A percentile compares a stretch with the other conserved stretches of the same genome.
Evolutionary conservation across 1,284 basidiomycete species (phyloP).

Genomic region (Cryptococcus amylolentus): DNA sequence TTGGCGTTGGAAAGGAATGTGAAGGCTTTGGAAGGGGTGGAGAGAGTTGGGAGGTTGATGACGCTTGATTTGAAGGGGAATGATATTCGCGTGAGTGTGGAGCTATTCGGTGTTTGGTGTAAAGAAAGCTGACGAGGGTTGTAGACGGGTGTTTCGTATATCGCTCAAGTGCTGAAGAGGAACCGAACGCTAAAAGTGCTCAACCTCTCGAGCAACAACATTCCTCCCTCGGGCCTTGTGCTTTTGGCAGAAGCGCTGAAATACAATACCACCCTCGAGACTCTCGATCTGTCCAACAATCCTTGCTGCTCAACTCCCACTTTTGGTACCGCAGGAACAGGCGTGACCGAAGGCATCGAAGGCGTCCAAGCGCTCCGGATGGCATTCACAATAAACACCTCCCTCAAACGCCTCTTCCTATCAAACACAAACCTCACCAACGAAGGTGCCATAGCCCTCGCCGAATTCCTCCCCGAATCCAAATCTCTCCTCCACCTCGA

Average conservation of each 20-base stretch:
- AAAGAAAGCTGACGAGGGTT: constrained; percentile 6
- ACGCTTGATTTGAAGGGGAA: constrained; percentile 90
- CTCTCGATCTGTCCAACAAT: constrained; percentile 87
- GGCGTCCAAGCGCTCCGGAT: constrained; percentile 82
- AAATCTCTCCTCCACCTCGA: constrained; percentile 82
- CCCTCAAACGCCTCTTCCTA: constrained; percentile 88
- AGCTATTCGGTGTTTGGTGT: constrained; percentile 1
- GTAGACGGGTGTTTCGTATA: constrained; percentile 76
- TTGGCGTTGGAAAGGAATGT: constrained; percentile 59
- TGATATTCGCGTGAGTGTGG: constrained; percentile 69
- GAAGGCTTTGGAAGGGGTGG: constrained; percentile 76
- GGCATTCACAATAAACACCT: constrained; percentile 87
- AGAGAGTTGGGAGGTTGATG: constrained; percentile 75
- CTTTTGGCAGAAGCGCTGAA: constrained; percentile 87
- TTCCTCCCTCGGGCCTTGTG: constrained; percentile 77
- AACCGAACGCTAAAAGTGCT: constrained; percentile 92
- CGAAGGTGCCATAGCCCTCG: constrained; percentile 86
- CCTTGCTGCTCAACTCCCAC: constrained; percentile 78
- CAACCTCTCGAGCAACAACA: constrained; percentile 89
- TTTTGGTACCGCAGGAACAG: not conserved
- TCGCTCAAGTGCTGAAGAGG: constrained; percentile 91
- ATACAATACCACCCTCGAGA: constrained; percentile 92
- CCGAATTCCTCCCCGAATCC: constrained; percentile 92
- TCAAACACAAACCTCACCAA: constrained; percentile 77
- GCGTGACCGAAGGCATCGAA: constrained; percentile 58